Base-by-base conservation (phyloP, 108 stramenopile genomes). In the Cyclotella baltica region DNA sequence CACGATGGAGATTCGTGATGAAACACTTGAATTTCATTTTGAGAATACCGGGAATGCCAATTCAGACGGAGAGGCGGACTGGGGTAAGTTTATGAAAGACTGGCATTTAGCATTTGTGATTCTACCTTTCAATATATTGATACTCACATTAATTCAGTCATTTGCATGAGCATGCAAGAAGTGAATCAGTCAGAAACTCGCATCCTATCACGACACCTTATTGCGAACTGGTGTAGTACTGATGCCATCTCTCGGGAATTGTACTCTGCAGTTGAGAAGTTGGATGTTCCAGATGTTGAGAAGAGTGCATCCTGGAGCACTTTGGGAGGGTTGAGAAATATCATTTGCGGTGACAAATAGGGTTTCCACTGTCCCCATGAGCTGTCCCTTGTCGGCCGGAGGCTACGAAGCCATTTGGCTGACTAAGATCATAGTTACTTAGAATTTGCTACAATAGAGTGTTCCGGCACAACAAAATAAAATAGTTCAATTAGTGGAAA, bases 181-280 rank as follows among this genome's bases (percentile, higher is more conserved):
- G 82, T 78, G 4, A 27, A 67, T 9, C 40, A 78, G 16, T 63
- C 82, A 2, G 82, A 83, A 67, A 47, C 77, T 1, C 77, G 82
- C 19, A 73, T 83, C 20, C 70, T 83, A 37, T 37, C 72, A 19
- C 70, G 67, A 13, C 82, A 83, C 65, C 78, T 83, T 77, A 76
- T 83, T 15, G 82, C 82, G 5, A 64, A 61, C 19, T 83, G 82
- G 82, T 83, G 82, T 37, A 73, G 71, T 22, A 80, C 57, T 18
- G 78, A 80, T 38, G 78, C 78, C 30, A 50, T 80, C 28, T 73
- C 78, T n/a, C 51, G 55, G n/a, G 72, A 65, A n/a, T 56, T 80
- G 40, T 20, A 52, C 19, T 40, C 71, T 31, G 40, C 57, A 3
- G 57, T 72, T 4, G 33, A 50, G 28, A 51, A 25, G 28, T 29